Evolutionary conservation across 176 grass and related monocot genomes (phyloP).

Genomic region (Oryza longistaminata): DNA sequence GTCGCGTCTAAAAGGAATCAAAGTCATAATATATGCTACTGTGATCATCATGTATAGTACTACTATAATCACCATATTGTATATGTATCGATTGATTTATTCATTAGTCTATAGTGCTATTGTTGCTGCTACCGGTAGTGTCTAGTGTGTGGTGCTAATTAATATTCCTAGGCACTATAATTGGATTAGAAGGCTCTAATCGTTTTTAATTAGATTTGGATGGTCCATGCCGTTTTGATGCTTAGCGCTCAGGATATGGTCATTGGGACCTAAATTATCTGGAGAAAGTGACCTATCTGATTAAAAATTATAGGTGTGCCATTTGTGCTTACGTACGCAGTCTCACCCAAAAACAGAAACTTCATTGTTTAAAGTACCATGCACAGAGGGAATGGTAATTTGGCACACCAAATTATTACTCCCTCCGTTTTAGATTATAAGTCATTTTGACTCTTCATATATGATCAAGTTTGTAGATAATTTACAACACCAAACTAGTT

Average conservation of each 20-base stretch:
- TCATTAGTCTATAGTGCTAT: constrained; percentile 9
- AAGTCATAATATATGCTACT: neutral
- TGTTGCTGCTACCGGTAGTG: neutral
- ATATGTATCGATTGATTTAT: neutral
- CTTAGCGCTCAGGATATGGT: neutral
- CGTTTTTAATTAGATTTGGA: constrained; percentile 3
- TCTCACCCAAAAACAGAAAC: constrained; percentile 14
- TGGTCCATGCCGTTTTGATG: constrained; percentile 10
- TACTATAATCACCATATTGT: neutral
- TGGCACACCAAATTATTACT: neutral
- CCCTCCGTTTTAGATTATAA: too few species aligned
- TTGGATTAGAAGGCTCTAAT: constrained; percentile 32
- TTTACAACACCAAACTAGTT: too few species aligned
- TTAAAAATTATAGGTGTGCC: neutral
- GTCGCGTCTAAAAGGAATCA: constrained; percentile 2
- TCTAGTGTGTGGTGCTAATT: neutral
- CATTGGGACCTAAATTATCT: neutral
- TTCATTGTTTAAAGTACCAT: neutral
- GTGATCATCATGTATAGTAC: neutral
- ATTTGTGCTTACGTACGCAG: neutral
- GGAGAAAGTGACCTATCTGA: neutral
- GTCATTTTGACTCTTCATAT: too few species aligned
- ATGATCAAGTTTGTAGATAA: too few species aligned
- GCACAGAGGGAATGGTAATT: neutral
- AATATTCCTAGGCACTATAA: neutral